Evolutionary conservation across 441 rosid genomes (phyloP), one percentile per base, ranked within the genome.

Genomic region (Geranium incanum): DNA sequence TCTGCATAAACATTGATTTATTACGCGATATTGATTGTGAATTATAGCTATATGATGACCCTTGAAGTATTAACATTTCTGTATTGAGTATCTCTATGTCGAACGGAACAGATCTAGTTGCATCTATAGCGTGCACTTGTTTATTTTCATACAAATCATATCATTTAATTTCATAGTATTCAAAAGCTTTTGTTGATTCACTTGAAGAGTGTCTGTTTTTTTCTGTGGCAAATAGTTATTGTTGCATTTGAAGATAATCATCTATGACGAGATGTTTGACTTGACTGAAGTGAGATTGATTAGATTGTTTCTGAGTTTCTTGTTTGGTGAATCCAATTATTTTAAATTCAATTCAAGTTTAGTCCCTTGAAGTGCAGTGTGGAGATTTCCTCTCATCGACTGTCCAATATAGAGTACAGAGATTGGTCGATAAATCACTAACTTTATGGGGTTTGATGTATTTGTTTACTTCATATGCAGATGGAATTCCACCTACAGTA

Each of bases 401-500:
- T 6, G 33, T 23, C 37, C 41, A 8, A 21, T 11, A 6, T 66
- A 37, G 6, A 66, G 21, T 66, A 7, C 38, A 8, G 65, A 5
- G 38, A 41, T 23, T 55, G 7, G 16, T 52, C n/a, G 48, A 13
- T 12, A 4, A 15, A 15, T 36, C 71, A 68, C 72, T 16, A 66
- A 15, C 21, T 16, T 11, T 70, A 36, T 71, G 74, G 62, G 72
- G 69, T 57, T 66, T 74, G 16, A 36, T 39, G 16, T 60, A 38
- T 12, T 2, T 68, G 2, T 48, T 23, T 19, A 21, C 71, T 71
- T 73, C 38, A 59, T 36, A 75, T 67, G 45, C 86, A 91, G 98
- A 86, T 83, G 73, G 79, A 79, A 95, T 57, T 16, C 23, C 67
- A 64, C 67, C 98, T 8, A 87, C 97, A 67, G 97, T 94, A 52